Evolutionary conservation across 2,329 filamentous ascomycete species (phyloP).

Genomic region (Sphaerulina populicola): DNA sequence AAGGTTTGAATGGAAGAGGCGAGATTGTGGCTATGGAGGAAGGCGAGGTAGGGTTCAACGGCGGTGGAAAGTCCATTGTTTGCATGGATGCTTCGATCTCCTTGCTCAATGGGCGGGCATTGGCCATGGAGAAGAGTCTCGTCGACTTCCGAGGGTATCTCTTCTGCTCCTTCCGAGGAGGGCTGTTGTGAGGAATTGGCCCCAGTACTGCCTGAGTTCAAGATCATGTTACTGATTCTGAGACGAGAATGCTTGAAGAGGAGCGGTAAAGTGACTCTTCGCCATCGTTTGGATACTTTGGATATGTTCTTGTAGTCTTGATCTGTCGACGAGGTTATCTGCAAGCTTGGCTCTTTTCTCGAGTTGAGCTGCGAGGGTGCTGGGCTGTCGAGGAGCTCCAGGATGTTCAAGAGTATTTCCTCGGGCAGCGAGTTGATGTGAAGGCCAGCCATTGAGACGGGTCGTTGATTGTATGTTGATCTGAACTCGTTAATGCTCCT

Average conservation of each 20-base stretch:
- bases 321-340: slow-evolving; percentile 35
- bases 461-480: no score
- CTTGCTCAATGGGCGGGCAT: slow-evolving; percentile 16
- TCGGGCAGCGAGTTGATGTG: slow-evolving; percentile 44
- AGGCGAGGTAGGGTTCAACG: slow-evolving; percentile 21
- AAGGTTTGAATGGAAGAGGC: slow-evolving; percentile 37
- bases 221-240: slow-evolving; percentile 22
- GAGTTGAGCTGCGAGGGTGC: slow-evolving; percentile 45
- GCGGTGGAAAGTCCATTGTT: no score
- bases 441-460: neutral
- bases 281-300: slow-evolving; percentile 48
- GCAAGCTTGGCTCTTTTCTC: slow-evolving; percentile 43
- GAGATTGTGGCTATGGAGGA: slow-evolving; percentile 18
- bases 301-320: slow-evolving; percentile 47
- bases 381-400: slow-evolving; percentile 46
- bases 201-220: neutral
- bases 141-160: no score
- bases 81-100: slow-evolving; percentile 19
- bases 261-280: slow-evolving; percentile 43
- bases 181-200: neutral
- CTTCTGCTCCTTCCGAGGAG: neutral
- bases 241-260: slow-evolving; percentile 51
- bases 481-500: no score
- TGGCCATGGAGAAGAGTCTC: neutral
- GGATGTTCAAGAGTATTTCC: slow-evolving; percentile 53